Evolutionary conservation across 2,329 filamentous ascomycete genomes (phyloP).

Genomic region (Xylaria polymorpha): DNA sequence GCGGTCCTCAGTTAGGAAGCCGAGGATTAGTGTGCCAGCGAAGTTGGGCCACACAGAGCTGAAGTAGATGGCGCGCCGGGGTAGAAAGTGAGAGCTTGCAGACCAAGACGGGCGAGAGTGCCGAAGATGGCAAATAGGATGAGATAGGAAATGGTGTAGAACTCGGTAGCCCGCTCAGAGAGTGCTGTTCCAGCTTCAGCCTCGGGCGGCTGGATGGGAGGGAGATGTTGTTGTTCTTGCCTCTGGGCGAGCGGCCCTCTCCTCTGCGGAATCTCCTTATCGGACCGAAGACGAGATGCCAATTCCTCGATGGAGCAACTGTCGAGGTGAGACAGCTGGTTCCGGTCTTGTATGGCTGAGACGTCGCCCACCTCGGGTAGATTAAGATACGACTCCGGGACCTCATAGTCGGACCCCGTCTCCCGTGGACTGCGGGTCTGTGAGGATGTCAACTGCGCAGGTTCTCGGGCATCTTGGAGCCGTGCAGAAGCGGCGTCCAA

Average conservation of each 20-base stretch:
- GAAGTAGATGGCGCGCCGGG: conserved; percentile 77
- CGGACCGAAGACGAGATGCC: conserved; percentile 47
- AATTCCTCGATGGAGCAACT: conserved; percentile 56
- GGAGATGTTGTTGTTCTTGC: conserved; percentile 9
- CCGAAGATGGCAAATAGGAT: conserved; percentile 87
- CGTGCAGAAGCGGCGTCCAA: conserved; percentile 31
- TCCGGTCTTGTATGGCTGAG: conserved; percentile 58
- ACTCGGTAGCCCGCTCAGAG: conserved; percentile 65
- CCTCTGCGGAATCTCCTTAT: conserved; percentile 35
- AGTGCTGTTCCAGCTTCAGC: conserved; percentile 43
- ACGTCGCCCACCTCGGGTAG: conserved; percentile 58
- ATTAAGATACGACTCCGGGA: conserved; percentile 55
- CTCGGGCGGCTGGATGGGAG: conserved; percentile 15
- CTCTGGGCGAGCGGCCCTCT: conserved; percentile 16
- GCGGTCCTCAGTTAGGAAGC: conserved; percentile 83
- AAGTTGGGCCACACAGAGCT: conserved; percentile 90
- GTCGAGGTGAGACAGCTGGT: conserved; percentile 52
- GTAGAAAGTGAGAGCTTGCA: conserved; percentile 83
- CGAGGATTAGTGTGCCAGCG: conserved; percentile 82
- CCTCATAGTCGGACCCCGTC: conserved; percentile 48
- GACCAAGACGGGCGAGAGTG: conserved; percentile 82
- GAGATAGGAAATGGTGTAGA: conserved; percentile 83
- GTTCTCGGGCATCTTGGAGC: not conserved
- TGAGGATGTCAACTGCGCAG: not conserved
- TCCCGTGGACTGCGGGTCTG: conserved; percentile 35